phyloP scores from a whole-genome alignment of 2,329 filamentous ascomycete genomes.

The Ceratocystis smalleyi region DNA sequence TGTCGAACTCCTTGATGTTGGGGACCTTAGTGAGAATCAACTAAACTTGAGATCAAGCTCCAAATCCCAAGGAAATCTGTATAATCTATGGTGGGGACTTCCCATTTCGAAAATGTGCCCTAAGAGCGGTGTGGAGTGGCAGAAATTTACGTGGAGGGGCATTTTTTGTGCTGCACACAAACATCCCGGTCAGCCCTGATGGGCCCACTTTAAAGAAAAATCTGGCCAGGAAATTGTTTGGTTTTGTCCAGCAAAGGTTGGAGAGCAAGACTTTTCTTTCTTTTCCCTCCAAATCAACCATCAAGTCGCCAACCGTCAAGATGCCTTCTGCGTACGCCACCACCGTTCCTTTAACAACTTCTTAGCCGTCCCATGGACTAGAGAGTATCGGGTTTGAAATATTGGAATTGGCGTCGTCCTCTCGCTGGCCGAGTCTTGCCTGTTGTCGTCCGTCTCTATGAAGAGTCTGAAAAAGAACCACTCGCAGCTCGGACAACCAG shows the following conservation, averaged over 20 bases:
- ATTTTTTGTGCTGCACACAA: constrained; percentile 15
- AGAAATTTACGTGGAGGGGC: constrained; percentile 21
- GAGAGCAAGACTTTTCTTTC: neutral
- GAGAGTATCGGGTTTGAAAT: constrained; percentile 10
- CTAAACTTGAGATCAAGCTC: constrained; percentile 10
- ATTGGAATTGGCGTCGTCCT: constrained; percentile 67
- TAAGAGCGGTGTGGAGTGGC: constrained; percentile 26
- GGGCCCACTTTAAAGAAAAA: constrained; percentile 10
- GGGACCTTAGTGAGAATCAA: constrained; percentile 16
- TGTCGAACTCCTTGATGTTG: constrained; percentile 18
- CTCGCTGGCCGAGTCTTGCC: constrained; percentile 43
- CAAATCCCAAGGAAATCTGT: constrained; percentile 13
- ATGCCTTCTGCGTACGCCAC: constrained; percentile 42
- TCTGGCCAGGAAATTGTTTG: constrained; percentile 4
- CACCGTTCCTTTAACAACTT: constrained; percentile 19
- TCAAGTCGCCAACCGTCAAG: constrained; percentile 21
- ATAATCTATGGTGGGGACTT: constrained; percentile 9
- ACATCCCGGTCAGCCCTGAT: constrained; percentile 14
- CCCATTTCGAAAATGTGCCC: constrained; percentile 9
- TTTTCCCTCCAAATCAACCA: constrained; percentile 8
- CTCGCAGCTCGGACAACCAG: constrained; percentile 37
- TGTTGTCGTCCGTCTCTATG: neutral
- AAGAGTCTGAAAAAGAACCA: constrained; percentile 8
- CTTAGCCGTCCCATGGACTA: constrained; percentile 19
- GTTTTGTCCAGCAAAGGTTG: constrained; percentile 1